phyloP scores from a whole-genome alignment of 2,329 filamentous ascomycete genomes.

The Aspergillus ochraceoroseus region DNA sequence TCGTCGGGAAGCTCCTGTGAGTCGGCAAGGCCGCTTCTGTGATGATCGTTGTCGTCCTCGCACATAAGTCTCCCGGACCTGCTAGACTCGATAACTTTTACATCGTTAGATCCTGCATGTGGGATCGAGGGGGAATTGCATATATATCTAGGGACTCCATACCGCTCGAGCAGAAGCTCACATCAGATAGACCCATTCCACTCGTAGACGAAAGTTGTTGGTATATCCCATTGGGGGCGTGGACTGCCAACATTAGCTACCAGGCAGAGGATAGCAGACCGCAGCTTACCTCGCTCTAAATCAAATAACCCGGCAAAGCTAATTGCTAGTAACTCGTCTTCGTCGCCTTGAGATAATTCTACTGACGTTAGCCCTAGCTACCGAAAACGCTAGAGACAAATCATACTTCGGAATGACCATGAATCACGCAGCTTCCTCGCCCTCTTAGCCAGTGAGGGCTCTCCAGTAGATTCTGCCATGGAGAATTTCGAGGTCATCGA shows the following conservation, averaged over 20 bases:
- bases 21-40: constrained; percentile 8
- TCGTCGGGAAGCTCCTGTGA: constrained; percentile 13
- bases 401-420: constrained; percentile 28
- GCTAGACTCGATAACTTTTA: constrained; percentile 12
- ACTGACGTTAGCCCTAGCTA: constrained; percentile 3
- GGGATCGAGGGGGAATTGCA: background rate
- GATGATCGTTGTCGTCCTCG: constrained; percentile 20
- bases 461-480: constrained; percentile 7
- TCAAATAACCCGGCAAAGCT: constrained; percentile 30
- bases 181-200: constrained; percentile 12
- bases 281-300: constrained; percentile 25
- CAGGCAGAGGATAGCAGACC: background rate
- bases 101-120: constrained; percentile 11
- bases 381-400: background rate
- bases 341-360: constrained; percentile 28
- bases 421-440: constrained; percentile 27
- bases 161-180: constrained; percentile 19
- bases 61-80: constrained; percentile 16
- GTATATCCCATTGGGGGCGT: constrained; percentile 27
- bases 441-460: constrained; percentile 22
- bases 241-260: constrained; percentile 21
- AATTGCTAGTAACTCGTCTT: constrained; percentile 30
- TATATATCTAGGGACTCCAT: constrained; percentile 1
- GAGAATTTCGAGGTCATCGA: constrained; percentile 17
- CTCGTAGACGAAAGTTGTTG: constrained; percentile 14